Evolutionary conservation across 129 eudicot species (phyloP).

Genomic region (Arctium minus): DNA sequence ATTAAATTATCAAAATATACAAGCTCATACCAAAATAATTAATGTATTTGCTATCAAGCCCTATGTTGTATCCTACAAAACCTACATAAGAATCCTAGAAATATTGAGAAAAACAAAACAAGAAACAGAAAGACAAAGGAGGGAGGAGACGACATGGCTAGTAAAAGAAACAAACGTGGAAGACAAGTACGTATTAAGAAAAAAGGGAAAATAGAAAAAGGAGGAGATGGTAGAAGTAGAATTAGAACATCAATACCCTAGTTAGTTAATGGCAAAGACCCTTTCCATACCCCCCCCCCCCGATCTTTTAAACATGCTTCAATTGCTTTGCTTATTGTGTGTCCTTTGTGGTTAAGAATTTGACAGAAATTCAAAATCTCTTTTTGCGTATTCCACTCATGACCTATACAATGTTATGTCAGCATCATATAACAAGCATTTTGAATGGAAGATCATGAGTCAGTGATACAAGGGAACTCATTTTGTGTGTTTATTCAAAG

Average conservation of each 20-base stretch:
- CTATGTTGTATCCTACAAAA: background rate
- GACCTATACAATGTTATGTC: background rate
- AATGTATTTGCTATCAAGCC: background rate
- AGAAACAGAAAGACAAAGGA: background rate
- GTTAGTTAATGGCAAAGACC: background rate
- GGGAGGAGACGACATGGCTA: background rate
- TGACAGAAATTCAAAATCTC: background rate
- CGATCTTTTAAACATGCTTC: background rate
- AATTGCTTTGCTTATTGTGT: background rate
- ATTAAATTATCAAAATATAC: background rate
- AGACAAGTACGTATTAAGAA: background rate
- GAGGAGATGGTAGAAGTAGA: background rate
- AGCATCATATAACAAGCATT: too few relatives aligned
- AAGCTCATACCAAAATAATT: background rate
- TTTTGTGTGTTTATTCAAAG: background rate
- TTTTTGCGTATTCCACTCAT: background rate
- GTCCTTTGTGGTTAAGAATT: background rate
- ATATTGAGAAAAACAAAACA: background rate
- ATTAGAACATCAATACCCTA: background rate
- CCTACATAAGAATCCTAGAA: background rate
- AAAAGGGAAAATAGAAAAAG: background rate
- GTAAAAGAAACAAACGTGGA: background rate
- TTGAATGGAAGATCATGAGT: too few relatives aligned
- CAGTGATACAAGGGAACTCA: background rate
- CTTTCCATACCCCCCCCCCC: background rate